Conservation (phyloP, 805 yeast species). For the Phaffomyces antillensis region DNA sequence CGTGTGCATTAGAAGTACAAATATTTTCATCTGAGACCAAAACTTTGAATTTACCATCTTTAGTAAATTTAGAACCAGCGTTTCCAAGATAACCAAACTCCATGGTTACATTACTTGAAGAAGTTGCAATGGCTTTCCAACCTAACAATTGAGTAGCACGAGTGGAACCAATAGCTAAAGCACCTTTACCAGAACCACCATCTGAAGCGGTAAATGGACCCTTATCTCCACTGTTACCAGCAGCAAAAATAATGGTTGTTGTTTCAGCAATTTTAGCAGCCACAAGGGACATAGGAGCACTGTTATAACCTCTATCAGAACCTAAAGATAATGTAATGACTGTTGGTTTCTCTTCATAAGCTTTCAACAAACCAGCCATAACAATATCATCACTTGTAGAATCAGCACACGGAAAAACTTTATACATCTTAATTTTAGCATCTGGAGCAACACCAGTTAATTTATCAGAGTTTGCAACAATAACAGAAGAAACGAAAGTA, state of each 20-base stretch:
- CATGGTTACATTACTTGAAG: constrained; percentile 6
- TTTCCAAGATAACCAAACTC: constrained; percentile 6
- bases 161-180: constrained; percentile 10
- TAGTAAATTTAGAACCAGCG: not conserved
- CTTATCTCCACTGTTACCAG: constrained; percentile 11
- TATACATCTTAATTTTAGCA: constrained; percentile 11
- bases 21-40: too few species aligned
- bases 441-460: constrained; percentile 12
- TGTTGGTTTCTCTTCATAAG: constrained; percentile 10
- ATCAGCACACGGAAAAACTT: constrained; percentile 9
- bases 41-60: constrained; percentile 3
- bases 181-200: constrained; percentile 11
- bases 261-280: constrained; percentile 10
- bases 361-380: constrained; percentile 11
- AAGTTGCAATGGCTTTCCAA: constrained; percentile 4
- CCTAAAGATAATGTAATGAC: constrained; percentile 12
- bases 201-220: constrained; percentile 10
- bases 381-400: constrained; percentile 9
- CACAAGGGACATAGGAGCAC: constrained; percentile 6
- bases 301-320: constrained; percentile 7
- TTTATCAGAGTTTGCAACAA: constrained; percentile 5
- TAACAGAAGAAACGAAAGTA: constrained; percentile 13
- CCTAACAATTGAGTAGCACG: constrained; percentile 7
- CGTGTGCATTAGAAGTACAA: not conserved
- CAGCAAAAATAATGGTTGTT: constrained; percentile 9